phyloP scores from a whole-genome alignment of 139 green algal species.

The Auxenochlorella pyrenoidosa region DNA sequence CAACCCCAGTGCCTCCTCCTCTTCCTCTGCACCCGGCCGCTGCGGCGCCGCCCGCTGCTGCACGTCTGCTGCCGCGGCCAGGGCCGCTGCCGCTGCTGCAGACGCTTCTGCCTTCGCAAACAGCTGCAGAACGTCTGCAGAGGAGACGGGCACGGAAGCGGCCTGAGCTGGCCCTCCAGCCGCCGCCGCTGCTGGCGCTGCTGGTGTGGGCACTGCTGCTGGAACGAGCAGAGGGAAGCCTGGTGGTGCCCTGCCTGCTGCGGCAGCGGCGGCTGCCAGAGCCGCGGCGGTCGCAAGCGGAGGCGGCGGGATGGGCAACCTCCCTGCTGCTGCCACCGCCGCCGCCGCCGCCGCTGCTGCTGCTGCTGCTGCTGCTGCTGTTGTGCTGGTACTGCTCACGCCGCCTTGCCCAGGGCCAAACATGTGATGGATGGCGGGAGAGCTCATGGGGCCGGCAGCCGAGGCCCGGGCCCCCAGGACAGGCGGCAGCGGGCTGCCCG shows the following conservation, averaged over 20 bases:
- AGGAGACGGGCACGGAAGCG: not conserved
- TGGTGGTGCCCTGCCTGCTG: no score
- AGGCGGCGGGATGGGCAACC: not conserved
- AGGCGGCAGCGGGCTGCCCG: not conserved
- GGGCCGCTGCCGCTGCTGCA: not conserved
- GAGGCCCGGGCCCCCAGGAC: not conserved
- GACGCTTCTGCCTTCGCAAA: constrained; percentile 18
- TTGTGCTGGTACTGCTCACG: no score
- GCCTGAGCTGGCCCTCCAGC: not conserved
- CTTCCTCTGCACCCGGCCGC: not conserved
- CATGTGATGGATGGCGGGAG: constrained; percentile 10
- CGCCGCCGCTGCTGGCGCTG: not conserved
- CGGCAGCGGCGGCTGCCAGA: not conserved
- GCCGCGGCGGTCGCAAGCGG: not conserved
- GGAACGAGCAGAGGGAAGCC: not conserved
- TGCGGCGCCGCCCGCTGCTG: no score
- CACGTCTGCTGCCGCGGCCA: not conserved
- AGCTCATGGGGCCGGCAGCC: not conserved
- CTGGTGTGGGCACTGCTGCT: not conserved
- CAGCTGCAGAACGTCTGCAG: not conserved
- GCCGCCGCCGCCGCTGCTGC: not conserved
- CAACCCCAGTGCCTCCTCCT: not conserved
- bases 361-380: not conserved
- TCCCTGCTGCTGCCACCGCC: no score
- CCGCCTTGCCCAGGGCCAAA: not conserved